Conservation (phyloP, 2,329 filamentous ascomycete species). For the Fusarium burgessii region DNA sequence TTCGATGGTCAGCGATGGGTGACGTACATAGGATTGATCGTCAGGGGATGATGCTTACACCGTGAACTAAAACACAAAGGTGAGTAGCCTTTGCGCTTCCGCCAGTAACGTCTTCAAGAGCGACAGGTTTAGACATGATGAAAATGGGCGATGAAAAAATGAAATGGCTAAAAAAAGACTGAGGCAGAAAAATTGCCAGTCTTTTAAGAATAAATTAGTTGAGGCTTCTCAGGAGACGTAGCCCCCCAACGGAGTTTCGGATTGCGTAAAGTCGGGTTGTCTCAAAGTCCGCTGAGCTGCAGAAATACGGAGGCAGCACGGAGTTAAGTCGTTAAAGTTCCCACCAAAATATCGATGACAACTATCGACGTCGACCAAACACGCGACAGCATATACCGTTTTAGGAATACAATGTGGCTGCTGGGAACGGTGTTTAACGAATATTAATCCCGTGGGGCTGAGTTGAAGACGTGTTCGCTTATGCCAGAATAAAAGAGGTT, state of each 20-base stretch:
- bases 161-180: background rate
- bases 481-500: background rate
- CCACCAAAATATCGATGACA: slow-evolving; percentile 19
- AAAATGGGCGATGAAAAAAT: slow-evolving; percentile 30
- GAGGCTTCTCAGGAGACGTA: slow-evolving; percentile 38
- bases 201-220: slow-evolving; percentile 28
- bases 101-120: slow-evolving; percentile 56
- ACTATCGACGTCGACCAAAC: slow-evolving; percentile 35
- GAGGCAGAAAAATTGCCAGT: background rate
- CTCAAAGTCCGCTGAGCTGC: slow-evolving; percentile 20
- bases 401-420: slow-evolving; percentile 3
- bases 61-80: slow-evolving; percentile 81
- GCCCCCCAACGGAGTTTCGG: slow-evolving; percentile 41
- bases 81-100: slow-evolving; percentile 71
- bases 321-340: slow-evolving; percentile 35
- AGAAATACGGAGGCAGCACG: slow-evolving; percentile 12
- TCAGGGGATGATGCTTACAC: slow-evolving; percentile 63
- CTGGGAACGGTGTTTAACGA: slow-evolving; percentile 3
- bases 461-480: background rate
- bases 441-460: slow-evolving; percentile 22
- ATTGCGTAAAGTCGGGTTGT: slow-evolving; percentile 25
- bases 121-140: slow-evolving; percentile 34
- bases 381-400: slow-evolving; percentile 6
- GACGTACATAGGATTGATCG: slow-evolving; percentile 22
- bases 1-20: slow-evolving; percentile 41